Evolutionary conservation across 306 rosid species (phyloP), one percentile per base, ranked within the genome.

Genomic region (Quercus variabilis): DNA sequence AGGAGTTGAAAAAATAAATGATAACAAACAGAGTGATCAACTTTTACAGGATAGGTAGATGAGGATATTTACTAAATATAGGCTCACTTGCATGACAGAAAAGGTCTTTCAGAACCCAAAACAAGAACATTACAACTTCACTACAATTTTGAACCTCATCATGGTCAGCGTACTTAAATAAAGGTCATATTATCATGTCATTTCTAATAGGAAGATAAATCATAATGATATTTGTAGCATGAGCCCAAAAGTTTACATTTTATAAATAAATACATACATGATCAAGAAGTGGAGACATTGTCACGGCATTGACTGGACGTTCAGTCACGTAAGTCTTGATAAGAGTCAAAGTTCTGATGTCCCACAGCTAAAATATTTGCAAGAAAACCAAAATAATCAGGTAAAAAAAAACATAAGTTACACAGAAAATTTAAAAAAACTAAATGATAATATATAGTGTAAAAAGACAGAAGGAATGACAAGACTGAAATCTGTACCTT

Each of bases 231-330:
- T 2, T 14, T 15, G 46, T 56, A 82, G 30, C 59, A 59, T 65
- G 49, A 41, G 33, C 54, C 26, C 30, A 9, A 38, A 28, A 19
- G 3, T 43, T 10, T 57, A 31, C n/a, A 73, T 38, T 76, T 54
- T 49, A 43, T n/a, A 68, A 25, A 75, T 6, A 26, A 52, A 73
- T 43, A 75, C 98, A 73, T 95, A 95, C 99, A 85, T 95, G 99
- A 82, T 95, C 91, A 81, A 89, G 92, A 73, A 91, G 89, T 54
- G 99, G 98, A 21, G 99, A 95, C 92, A 95, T 89, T 6, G 98
- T 74, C 82, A 95, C 98, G n/a, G 98, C 99, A 79, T 95, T 95
- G 78, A 95, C 98, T 0, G 99, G 98, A 15, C 98, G 93, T 83
- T 91, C 99, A 0, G 98, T 91, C 56, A 81, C 86, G 71, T 95